Conservation (phyloP, 768 basidiomycete species). For the Amanita molliuscula region DNA sequence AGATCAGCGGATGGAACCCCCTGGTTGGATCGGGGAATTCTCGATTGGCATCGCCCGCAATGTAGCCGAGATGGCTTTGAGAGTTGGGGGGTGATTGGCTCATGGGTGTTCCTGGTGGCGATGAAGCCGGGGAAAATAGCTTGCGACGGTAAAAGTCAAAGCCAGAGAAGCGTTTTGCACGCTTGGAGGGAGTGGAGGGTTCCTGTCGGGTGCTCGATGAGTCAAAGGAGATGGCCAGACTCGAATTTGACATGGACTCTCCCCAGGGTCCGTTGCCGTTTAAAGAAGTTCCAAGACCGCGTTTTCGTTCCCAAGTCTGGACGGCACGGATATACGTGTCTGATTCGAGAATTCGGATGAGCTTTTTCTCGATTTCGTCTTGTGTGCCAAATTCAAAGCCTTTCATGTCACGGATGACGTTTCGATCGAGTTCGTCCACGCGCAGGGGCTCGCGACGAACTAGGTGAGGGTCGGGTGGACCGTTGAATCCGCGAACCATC, state of each 20-base stretch:
- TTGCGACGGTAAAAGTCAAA: slow-evolving; percentile 93
- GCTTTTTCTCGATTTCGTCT: slow-evolving; percentile 71
- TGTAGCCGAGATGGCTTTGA: slow-evolving; percentile 40
- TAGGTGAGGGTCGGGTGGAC: slow-evolving; percentile 76
- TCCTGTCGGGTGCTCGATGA: slow-evolving; percentile 30
- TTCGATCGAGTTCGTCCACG: slow-evolving; percentile 76
- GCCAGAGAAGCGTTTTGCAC: slow-evolving; percentile 82
- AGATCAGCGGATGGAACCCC: slow-evolving; percentile 91
- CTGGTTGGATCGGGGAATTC: slow-evolving; percentile 72
- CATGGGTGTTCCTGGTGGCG: slow-evolving; percentile 29
- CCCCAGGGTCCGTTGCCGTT: slow-evolving; percentile 33
- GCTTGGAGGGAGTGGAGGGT: slow-evolving; percentile 40
- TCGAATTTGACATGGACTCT: slow-evolving; percentile 56
- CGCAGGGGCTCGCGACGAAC: slow-evolving; percentile 85
- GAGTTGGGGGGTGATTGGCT: slow-evolving; percentile 52
- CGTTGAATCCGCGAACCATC: slow-evolving; percentile 84
- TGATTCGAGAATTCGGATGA: slow-evolving; percentile 63
- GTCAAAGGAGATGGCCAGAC: slow-evolving; percentile 57
- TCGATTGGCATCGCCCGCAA: slow-evolving; percentile 34
- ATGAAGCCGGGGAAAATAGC: slow-evolving; percentile 59
- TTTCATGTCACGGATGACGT: slow-evolving; percentile 84
- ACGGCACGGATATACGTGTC: slow-evolving; percentile 71
- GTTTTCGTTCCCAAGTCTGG: slow-evolving; percentile 69
- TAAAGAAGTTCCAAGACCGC: slow-evolving; percentile 25
- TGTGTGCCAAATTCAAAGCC: slow-evolving; percentile 95